Evolutionary conservation across 2,329 filamentous ascomycete genomes (phyloP), one percentile per base, ranked within the genome.

Genomic region (Passalora sequoiae): DNA sequence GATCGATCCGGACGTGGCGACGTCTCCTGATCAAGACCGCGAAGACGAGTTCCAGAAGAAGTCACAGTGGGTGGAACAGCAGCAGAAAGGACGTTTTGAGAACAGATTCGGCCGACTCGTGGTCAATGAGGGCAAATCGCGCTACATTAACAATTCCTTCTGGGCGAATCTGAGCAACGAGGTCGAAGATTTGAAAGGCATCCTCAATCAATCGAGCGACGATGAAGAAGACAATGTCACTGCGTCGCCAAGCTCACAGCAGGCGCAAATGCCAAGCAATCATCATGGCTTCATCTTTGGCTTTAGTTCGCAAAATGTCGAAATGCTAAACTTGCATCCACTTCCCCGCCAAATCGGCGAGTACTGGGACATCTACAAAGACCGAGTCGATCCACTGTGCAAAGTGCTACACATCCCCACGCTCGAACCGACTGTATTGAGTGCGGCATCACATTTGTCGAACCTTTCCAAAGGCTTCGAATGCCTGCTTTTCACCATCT

Each of bases 61-160:
- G 40, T 55, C 56, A 5, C 42, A 44, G 25, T 58, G 50, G 49
- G 48, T 60, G 8, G 58, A 63, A 17, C 55, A 57, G 24, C 39
- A 53, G 29, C 43, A 51, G 12, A 53, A 49, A 24, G 56, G 58
- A 8, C 51, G 50, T 12, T 59, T 65, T 22, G 63, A 66, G 45
- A 61, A 61, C 25, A 71, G 78, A 42, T 83, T 85, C 62, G 83
- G 84, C 2, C 71, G 83, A 22, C 64, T 89, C 40, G 81, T 89
- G 1, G 67, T 88, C 25, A 82, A 83, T 49, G 82, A 88, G 43
- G 81, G 81, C 28, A 78, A 77, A 46, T 81, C 78, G 43, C 72
- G 83, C 60, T 89, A 89, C 60, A 78, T 89, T 53, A 86, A 83
- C 66, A 86, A 80, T 61, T 82, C 78, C 5, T 86, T 89, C 57